phyloP scores from a whole-genome alignment of 2,329 filamentous ascomycete species.

The Trichoderma guizhouense region DNA sequence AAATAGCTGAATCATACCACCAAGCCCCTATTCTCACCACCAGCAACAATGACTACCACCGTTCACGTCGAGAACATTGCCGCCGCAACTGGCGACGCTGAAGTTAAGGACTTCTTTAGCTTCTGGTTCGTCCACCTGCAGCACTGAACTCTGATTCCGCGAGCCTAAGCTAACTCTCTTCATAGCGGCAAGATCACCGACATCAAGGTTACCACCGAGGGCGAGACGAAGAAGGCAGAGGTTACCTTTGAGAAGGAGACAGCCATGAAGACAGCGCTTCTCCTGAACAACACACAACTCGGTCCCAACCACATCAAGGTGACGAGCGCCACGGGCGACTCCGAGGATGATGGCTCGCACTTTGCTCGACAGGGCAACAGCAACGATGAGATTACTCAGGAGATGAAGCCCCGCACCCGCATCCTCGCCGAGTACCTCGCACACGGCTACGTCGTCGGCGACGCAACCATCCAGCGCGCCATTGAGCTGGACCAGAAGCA shows the following conservation, averaged over 20 bases:
- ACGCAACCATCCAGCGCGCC: slow-evolving; percentile 71
- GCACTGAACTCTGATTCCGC: background rate
- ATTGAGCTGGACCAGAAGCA: slow-evolving; percentile 89
- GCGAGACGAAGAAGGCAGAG: slow-evolving; percentile 75
- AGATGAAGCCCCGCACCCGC: slow-evolving; percentile 92
- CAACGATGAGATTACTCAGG: slow-evolving; percentile 75
- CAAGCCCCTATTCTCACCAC: background rate
- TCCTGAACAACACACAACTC: slow-evolving; percentile 95
- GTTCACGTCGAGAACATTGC: slow-evolving; percentile 91
- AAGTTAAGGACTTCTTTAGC: slow-evolving; percentile 95
- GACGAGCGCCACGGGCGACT: slow-evolving; percentile 62
- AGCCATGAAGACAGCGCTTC: slow-evolving; percentile 91
- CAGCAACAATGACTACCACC: slow-evolving; percentile 39
- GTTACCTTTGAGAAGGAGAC: slow-evolving; percentile 97
- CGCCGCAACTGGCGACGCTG: slow-evolving; percentile 75
- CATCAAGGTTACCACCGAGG: slow-evolving; percentile 69
- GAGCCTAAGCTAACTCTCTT: slow-evolving; percentile 22
- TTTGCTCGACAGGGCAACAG: slow-evolving; percentile 54
- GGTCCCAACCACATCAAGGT: slow-evolving; percentile 80
- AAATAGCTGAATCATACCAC: background rate
- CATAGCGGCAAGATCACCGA: slow-evolving; percentile 83
- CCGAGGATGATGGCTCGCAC: slow-evolving; percentile 59
- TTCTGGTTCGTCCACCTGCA: slow-evolving; percentile 64
- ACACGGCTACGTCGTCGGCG: slow-evolving; percentile 82
- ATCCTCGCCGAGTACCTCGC: slow-evolving; percentile 96